Evolutionary conservation across 768 basidiomycete genomes (phyloP), one percentile per base, ranked within the genome.

Genomic region (Hygrophoropsis aurantiaca): DNA sequence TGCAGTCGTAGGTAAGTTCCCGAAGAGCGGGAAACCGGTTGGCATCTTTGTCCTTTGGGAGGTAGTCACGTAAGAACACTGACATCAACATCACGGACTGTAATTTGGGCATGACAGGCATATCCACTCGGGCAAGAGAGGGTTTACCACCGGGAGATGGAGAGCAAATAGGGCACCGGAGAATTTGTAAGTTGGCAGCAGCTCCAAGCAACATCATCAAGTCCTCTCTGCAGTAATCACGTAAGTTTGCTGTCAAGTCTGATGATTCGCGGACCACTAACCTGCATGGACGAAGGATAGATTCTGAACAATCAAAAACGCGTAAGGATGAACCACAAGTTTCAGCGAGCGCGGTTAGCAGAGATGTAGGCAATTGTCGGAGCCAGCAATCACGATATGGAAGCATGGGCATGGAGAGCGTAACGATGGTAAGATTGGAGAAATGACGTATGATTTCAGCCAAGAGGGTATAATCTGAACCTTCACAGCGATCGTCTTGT

Each of bases 1-100:
- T 63, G 37, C 63, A 63, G 30, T 63, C 63, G n/a, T 65, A 63
- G 10, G 56, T 60, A 24, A 65, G 61, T 33, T 60, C 57, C 27
- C 63, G 56, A 32, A 65, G 61, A 23, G 63, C 58, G 25, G 62
- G 61, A 30, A 65, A 44, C 25, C 55, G 58, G 37, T 65, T 65
- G 32, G 46, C 51, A 25, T 56, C 47, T 32, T 58, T 63, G 32
- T 65, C 44, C 32, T 56, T 51, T 2, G 60, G 63, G 32, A 65
- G 61, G 26, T 63, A 65, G 47, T 63, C 63, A 13, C 58, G 60
- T 18, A 63, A 32, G 34, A 63, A 63, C 46, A 63, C 51, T 16
- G 61, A 65, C 51, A 49, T 54, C 5, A 65, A 42, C 23, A 57
- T 53, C 37, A 63, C 44, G 27, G 61, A 62, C 33, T 60, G 56